A percentile compares a stretch with the other conserved stretches of the same genome.
phyloP scores from a whole-genome alignment of 2,329 filamentous ascomycete species.

The Chrysosporium keratinophilum region DNA sequence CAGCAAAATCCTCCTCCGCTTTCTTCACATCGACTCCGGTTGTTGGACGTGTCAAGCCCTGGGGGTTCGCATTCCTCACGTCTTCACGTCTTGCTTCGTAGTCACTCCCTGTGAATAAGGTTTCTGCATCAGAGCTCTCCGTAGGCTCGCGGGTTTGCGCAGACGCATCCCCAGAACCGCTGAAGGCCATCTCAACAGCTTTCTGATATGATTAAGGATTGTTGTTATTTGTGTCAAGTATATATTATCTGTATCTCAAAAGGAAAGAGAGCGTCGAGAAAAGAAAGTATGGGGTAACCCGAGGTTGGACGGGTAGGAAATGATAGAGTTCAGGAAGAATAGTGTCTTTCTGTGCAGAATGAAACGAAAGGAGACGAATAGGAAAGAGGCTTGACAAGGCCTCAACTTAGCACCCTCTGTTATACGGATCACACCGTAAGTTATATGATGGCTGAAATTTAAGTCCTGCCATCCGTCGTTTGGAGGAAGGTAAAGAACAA shows the following conservation, averaged over 20 bases:
- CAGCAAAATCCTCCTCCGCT: constrained; percentile 36
- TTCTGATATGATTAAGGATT: no score
- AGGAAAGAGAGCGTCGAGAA: no score
- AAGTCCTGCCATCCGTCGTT: not conserved
- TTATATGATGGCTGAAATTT: not conserved
- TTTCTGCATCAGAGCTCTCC: constrained; percentile 23
- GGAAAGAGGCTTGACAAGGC: no score
- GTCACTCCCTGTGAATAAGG: constrained; percentile 17
- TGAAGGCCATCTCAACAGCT: not conserved
- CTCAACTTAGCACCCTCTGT: not conserved
- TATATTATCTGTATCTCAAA: no score
- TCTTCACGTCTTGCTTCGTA: constrained; percentile 27
- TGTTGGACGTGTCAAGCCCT: constrained; percentile 26
- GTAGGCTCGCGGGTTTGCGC: not conserved
- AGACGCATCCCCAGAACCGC: not conserved
- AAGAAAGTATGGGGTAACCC: no score
- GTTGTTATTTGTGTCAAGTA: no score
- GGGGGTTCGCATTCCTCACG: constrained; percentile 24
- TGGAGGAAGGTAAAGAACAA: not conserved
- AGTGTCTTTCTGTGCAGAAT: no score
- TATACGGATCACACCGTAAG: not conserved
- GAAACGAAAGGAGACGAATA: no score
- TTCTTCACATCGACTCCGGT: constrained; percentile 38
- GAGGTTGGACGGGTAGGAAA: no score
- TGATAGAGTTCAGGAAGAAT: no score